Base-by-base conservation (phyloP, 768 basidiomycete species). In the Naganishia vaughanmartiniae region DNA sequence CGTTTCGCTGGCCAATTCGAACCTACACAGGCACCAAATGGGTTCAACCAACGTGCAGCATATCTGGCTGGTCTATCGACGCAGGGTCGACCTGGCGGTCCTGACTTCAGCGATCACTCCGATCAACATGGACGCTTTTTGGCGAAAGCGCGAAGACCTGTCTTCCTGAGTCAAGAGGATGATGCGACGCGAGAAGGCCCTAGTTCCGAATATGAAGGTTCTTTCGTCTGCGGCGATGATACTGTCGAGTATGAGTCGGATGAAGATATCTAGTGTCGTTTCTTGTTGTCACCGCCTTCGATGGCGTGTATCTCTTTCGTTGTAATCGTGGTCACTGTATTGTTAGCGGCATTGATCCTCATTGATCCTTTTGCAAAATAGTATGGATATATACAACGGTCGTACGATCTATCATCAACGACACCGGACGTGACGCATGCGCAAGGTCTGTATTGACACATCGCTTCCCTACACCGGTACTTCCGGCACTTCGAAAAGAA, bases 401-500 rank as follows among this genome's bases (percentile, higher is more conserved):
- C 60, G 39, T 46, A 63, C 42, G 31, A 39, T 36, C 24, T 63
- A 34, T 63, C 36, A 42, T 42, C 26, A 21, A 2, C n/a, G 57
- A 42, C 48, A 7, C 14, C 24, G 1, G 24, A 51, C 14, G 24
- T n/a, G 14, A 9, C 24, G 36, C 39, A n/a, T 9, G 58, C 6
- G 21, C 33, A n/a, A 19, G 56, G n/a, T 4, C 7, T 58, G 4
- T 7, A 60, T 4, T 33, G 28, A 33, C 4, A 57, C 2, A 36
- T 3, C 2, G 4, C 33, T 39, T 24, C 3, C 39, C 30, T 45
- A 70, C 24, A 42, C 58, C 31, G 51, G 24, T 53, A 96, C 90
- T 90, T 90, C 93, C 36, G 92, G 92, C 66, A 99, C 87, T 81
- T 97, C 95, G 78, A 89, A 94, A 77, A 95, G 79, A 28, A 97